Conservation (phyloP, 2,329 filamentous ascomycete species). For the Epichloe festucae region DNA sequence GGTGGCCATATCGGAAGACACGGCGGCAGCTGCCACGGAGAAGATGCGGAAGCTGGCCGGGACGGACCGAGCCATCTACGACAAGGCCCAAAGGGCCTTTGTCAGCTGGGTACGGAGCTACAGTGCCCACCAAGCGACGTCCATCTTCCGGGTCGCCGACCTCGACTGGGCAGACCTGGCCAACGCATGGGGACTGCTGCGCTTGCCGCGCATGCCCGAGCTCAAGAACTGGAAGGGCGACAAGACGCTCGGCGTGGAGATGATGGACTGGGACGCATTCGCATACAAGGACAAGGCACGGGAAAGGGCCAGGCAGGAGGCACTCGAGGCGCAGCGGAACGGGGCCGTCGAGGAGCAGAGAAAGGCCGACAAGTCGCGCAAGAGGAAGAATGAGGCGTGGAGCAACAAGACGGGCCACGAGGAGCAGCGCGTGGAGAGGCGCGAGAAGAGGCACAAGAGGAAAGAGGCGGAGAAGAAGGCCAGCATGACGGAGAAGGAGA, state of each 20-base stretch:
- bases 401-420: conserved; percentile 57
- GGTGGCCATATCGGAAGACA: conserved; percentile 43
- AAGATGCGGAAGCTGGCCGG: conserved; percentile 47
- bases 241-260: conserved; percentile 43
- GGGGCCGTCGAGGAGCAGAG: conserved; percentile 24
- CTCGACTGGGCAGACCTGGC: conserved; percentile 77
- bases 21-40: conserved; percentile 44
- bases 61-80: conserved; percentile 49
- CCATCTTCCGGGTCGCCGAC: conserved; percentile 75
- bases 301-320: conserved; percentile 50
- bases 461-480: conserved; percentile 50
- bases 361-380: conserved; percentile 34
- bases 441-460: conserved; percentile 51
- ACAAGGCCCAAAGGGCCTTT: conserved; percentile 83
- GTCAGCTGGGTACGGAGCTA: conserved; percentile 91
- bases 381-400: conserved; percentile 57
- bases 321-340: conserved; percentile 36
- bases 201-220: conserved; percentile 90
- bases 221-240: conserved; percentile 61
- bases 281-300: conserved; percentile 59
- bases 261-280: conserved; percentile 53
- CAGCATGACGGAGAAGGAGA: conserved; percentile 60
- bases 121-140: conserved; percentile 77
- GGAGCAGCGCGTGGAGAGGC: conserved; percentile 45
- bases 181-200: conserved; percentile 72